These are phyloP conservation scores for Trichoderma sp. DNA, from an alignment of 2,329 filamentous ascomycete genomes.

Conservation along the genomic window DNA sequence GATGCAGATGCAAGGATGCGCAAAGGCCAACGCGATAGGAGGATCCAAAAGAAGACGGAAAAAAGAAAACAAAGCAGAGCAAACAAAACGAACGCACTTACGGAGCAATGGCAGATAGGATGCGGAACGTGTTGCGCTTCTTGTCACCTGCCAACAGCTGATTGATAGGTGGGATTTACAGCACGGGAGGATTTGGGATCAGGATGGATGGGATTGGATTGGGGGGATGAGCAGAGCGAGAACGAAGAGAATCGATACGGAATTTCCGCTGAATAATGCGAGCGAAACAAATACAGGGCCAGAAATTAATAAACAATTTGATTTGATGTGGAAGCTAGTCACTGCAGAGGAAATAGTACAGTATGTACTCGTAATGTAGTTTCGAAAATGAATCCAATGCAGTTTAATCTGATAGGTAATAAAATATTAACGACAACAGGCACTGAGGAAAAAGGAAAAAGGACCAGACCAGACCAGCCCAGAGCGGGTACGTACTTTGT, in stretches of 20 bases:
- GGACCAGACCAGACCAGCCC: not conserved
- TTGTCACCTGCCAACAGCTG: not conserved
- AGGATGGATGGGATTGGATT: too few relatives aligned
- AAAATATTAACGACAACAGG: not conserved
- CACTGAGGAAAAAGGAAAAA: not conserved
- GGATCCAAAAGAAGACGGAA: not conserved
- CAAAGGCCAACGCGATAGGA: not conserved
- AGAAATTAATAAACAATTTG: not conserved
- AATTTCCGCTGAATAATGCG: too few relatives aligned
- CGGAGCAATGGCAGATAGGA: not conserved
- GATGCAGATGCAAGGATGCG: not conserved
- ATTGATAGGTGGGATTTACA: not conserved
- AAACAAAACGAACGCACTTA: not conserved
- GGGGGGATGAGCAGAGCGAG: too few relatives aligned
- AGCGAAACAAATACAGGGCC: too few relatives aligned
- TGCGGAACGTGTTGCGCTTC: not conserved
- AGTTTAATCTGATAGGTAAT: not conserved
- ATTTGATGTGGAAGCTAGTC: too few relatives aligned
- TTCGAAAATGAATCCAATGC: too few relatives aligned
- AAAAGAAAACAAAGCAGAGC: not conserved
- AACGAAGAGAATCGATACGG: too few relatives aligned
- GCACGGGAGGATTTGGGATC: too few relatives aligned
- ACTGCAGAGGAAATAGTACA: too few relatives aligned
- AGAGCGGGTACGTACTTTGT: not conserved
- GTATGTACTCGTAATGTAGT: too few relatives aligned